Evolutionary conservation across 2,329 filamentous ascomycete genomes (phyloP).

Genomic region (Cladosporium halotolerans): DNA sequence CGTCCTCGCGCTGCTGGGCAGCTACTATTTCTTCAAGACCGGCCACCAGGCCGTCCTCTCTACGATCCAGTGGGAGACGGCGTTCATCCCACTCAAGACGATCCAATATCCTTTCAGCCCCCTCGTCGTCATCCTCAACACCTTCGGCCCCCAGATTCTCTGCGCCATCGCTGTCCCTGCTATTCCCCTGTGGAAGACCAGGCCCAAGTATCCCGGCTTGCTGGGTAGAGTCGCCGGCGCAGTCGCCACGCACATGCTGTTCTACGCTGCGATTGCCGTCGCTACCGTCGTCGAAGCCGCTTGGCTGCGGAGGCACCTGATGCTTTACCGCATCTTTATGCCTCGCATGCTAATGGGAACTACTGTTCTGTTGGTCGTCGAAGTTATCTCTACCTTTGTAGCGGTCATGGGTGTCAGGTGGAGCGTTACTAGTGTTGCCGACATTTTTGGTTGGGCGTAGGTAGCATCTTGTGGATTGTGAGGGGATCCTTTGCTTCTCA

Average conservation of each 20-base stretch:
- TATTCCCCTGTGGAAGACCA: conserved; percentile 81
- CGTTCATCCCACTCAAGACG: conserved; percentile 79
- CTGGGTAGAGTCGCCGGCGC: conserved; percentile 66
- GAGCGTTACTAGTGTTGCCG: conserved; percentile 71
- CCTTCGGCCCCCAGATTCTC: conserved; percentile 81
- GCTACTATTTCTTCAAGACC: conserved; percentile 95
- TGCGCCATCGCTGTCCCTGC: conserved; percentile 74
- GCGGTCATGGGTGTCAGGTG: conserved; percentile 68
- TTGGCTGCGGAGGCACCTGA: conserved; percentile 80
- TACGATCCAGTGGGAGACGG: conserved; percentile 91
- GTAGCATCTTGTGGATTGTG: background rate
- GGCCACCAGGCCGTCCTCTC: conserved; percentile 85
- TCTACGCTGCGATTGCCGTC: conserved; percentile 75
- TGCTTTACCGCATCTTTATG: conserved; percentile 92
- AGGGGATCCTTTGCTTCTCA: too few species aligned
- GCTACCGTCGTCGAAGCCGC: conserved; percentile 89
- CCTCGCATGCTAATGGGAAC: conserved; percentile 84
- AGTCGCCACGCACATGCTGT: conserved; percentile 68
- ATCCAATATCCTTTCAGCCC: conserved; percentile 88
- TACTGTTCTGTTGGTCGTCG: conserved; percentile 65
- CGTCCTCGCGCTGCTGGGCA: conserved; percentile 79
- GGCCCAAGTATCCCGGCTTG: conserved; percentile 58
- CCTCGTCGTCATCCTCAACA: conserved; percentile 74
- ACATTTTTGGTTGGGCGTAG: conserved; percentile 74
- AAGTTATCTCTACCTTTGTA: conserved; percentile 65